phyloP scores from a whole-genome alignment of 176 grass and related monocot genomes.

The Oryza coarctata region DNA sequence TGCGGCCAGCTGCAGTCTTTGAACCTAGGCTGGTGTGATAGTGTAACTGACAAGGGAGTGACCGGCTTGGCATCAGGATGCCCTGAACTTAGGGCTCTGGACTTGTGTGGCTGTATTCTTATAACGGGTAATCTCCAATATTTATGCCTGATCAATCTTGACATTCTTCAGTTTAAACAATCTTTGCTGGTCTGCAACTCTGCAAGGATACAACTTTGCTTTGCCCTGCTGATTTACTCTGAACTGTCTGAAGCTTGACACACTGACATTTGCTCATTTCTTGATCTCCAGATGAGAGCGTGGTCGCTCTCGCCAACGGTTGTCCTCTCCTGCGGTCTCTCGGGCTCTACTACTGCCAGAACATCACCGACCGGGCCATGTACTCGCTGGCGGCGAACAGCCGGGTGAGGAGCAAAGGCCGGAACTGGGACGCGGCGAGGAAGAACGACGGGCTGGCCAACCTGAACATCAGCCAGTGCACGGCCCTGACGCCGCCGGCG shows the following conservation, averaged over 20 bases:
- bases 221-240: background rate
- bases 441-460: slow-evolving; percentile 58
- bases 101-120: slow-evolving; percentile 84
- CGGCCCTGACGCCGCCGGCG: slow-evolving; percentile 74
- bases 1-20: slow-evolving; percentile 63
- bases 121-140: slow-evolving; percentile 63
- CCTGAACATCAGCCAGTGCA: slow-evolving; percentile 94
- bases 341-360: slow-evolving; percentile 89
- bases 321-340: slow-evolving; percentile 67
- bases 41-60: slow-evolving; percentile 75
- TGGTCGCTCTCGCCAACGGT: slow-evolving; percentile 59
- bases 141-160: background rate
- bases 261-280: background rate
- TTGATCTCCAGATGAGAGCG: slow-evolving; percentile 66
- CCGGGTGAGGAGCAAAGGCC: slow-evolving; percentile 43
- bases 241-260: background rate
- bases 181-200: background rate
- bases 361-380: slow-evolving; percentile 86
- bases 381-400: slow-evolving; percentile 81
- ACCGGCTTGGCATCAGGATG: slow-evolving; percentile 70
- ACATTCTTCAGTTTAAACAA: background rate
- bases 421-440: slow-evolving; percentile 29
- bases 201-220: background rate
- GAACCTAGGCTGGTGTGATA: slow-evolving; percentile 80
- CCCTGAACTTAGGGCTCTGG: slow-evolving; percentile 68